Evolutionary conservation across 2,329 filamentous ascomycete genomes (phyloP), one percentile per base, ranked within the genome.

Genomic region (Ophiocordyceps robertsii): DNA sequence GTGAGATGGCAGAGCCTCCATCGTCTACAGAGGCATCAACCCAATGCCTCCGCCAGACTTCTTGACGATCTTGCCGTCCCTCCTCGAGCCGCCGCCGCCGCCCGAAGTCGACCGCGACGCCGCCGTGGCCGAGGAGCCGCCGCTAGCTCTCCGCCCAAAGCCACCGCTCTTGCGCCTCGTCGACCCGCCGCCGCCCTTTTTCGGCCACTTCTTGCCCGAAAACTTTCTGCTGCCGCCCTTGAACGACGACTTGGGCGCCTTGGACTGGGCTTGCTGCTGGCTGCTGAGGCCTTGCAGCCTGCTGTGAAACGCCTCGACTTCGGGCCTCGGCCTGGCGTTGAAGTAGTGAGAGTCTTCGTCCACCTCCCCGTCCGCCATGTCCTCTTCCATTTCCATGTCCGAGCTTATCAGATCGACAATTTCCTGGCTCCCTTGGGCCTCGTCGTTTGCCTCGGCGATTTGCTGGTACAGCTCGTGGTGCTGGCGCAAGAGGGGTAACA

Each of bases 351-450:
- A 76, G 27, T 62, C 53, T 42, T 65, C 61, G 14, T 61, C 61
- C 0, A 59, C 59, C 13, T 59, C 62, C 2, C 56, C 58, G 4
- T 58, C 54, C 3, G 61, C 61, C 2, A 63, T 8, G 9, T 16
- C 59, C 16, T 66, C 57, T 14, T 66, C 59, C 40, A 56, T 49
- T 29, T 63, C 62, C 16, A 60, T 47, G 21, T 64, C 67, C 3
- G 66, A 68, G 49, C 68, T 71, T 46, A 77, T 68, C 21, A 80
- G 61, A 47, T 80, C 71, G 27, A 80, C 73, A 27, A 77, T 58
- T 19, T 70, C 67, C 43, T 59, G 53, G 38, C 49, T 50, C 21
- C 45, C 32, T 6, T 58, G 29, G 13, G 58, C 49, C 40, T 51
- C 40, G 30, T 46, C 46, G 45, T 19, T 8, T 12, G 48, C 49